phyloP scores from a whole-genome alignment of 768 basidiomycete genomes.

The Vararia minispora region DNA sequence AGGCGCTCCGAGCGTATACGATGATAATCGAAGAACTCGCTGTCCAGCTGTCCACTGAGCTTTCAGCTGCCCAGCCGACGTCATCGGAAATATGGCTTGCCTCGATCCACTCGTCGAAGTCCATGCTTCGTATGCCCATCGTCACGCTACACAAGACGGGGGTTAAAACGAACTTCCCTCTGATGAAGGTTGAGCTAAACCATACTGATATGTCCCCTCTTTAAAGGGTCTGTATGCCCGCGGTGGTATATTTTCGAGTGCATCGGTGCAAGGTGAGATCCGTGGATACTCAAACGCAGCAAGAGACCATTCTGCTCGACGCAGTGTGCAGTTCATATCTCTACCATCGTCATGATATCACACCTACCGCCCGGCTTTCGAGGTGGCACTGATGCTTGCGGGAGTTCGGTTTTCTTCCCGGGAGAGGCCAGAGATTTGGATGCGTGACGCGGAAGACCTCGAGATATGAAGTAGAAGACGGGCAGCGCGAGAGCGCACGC shows the following conservation, averaged over 20 bases:
- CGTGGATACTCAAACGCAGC: constrained; percentile 39
- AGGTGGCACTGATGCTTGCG: too few relatives aligned
- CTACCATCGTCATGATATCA: too few relatives aligned
- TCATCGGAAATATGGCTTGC: too few relatives aligned
- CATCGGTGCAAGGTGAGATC: constrained; percentile 29
- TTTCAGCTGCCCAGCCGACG: too few relatives aligned
- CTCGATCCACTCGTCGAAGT: constrained; percentile 67
- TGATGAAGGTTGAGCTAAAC: constrained; percentile 5
- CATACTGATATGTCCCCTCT: constrained; percentile 53
- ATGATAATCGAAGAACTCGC: constrained; percentile 42
- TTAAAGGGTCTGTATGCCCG: constrained; percentile 58
- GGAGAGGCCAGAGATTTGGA: too few relatives aligned
- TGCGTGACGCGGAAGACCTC: too few relatives aligned
- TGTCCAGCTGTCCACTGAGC: constrained; percentile 49
- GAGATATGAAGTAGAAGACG: too few relatives aligned
- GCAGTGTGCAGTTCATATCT: too few relatives aligned
- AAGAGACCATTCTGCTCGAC: constrained; percentile 38
- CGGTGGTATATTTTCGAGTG: constrained; percentile 36
- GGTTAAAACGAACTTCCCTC: background rate
- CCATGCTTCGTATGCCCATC: constrained; percentile 59
- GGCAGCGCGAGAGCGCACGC: too few relatives aligned
- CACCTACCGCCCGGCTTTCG: too few relatives aligned
- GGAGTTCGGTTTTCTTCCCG: too few relatives aligned
- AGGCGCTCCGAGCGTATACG: constrained; percentile 48
- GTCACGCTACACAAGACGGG: constrained; percentile 34